Conservation (phyloP, 2,329 filamentous ascomycete species). For the Venturia oleaginea region DNA sequence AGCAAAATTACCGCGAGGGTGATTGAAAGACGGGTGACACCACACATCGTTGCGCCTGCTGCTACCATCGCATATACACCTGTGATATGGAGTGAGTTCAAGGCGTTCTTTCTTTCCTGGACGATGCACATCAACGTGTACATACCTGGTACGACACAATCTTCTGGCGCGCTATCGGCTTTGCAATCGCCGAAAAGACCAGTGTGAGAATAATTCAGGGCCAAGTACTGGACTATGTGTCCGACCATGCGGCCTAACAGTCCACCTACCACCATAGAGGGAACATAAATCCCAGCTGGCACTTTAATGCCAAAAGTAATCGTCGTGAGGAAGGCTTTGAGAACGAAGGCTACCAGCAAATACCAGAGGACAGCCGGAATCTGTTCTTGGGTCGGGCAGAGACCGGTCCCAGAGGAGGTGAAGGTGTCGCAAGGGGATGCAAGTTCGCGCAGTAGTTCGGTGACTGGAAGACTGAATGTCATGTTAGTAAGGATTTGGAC, state of each 20-base stretch:
- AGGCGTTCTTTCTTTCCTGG: background rate
- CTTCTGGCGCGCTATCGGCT: conserved; percentile 56
- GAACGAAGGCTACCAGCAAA: conserved; percentile 68
- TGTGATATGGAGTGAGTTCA: background rate
- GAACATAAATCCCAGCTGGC: conserved; percentile 93
- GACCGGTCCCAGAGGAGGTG: conserved; percentile 56
- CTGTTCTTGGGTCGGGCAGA: conserved; percentile 68
- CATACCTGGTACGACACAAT: conserved; percentile 91
- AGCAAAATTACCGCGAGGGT: conserved; percentile 93
- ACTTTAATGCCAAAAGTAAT: conserved; percentile 96
- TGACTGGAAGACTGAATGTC: conserved; percentile 62
- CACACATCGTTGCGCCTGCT: conserved; percentile 95
- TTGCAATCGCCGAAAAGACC: conserved; percentile 68
- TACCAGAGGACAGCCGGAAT: conserved; percentile 70
- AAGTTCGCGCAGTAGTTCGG: conserved; percentile 81
- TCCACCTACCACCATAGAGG: conserved; percentile 96
- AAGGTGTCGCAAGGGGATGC: conserved; percentile 77
- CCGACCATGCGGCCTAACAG: conserved; percentile 82
- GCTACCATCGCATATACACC: conserved; percentile 73
- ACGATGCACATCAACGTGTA: background rate
- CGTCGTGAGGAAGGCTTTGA: conserved; percentile 81
- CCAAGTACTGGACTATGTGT: conserved; percentile 73
- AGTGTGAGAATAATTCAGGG: conserved; percentile 62
- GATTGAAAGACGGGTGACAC: conserved; percentile 85
- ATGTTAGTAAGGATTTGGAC: background rate